Evolutionary conservation across 2,329 filamentous ascomycete genomes (phyloP).

Genomic region (Alternaria arborescens): DNA sequence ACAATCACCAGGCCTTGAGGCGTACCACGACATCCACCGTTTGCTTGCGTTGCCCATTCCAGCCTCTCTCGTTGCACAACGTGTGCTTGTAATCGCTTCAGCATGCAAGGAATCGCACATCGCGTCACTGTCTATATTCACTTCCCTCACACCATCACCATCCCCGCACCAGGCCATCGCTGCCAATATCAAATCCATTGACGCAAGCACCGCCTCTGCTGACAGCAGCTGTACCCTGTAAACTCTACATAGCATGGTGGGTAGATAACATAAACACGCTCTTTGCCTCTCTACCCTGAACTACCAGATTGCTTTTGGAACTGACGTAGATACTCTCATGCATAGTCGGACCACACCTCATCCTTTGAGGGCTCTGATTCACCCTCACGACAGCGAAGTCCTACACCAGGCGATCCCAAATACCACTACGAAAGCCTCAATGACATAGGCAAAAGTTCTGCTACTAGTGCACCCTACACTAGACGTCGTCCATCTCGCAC

Average conservation of each 20-base stretch:
- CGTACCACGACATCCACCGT: slow-evolving; percentile 25
- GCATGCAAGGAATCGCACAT: slow-evolving; percentile 49
- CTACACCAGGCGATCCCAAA: slow-evolving; percentile 23
- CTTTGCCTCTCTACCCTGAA: slow-evolving; percentile 14
- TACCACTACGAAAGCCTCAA: slow-evolving; percentile 26
- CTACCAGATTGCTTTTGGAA: slow-evolving; percentile 21
- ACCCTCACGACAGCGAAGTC: slow-evolving; percentile 31
- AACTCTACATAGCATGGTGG: slow-evolving; percentile 49
- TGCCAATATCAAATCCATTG: slow-evolving; percentile 48
- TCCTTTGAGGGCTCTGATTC: slow-evolving; percentile 32
- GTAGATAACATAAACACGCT: slow-evolving; percentile 40
- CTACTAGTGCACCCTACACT: slow-evolving; percentile 22
- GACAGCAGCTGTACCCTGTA: slow-evolving; percentile 33
- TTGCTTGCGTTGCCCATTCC: slow-evolving; percentile 38
- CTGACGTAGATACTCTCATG: slow-evolving; percentile 32
- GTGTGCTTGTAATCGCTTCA: slow-evolving; percentile 42
- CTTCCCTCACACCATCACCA: slow-evolving; percentile 28
- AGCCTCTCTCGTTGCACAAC: slow-evolving; percentile 46
- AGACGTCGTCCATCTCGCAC: slow-evolving; percentile 39
- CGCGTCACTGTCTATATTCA: slow-evolving; percentile 38
- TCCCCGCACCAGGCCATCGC: slow-evolving; percentile 30
- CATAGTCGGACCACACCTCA: slow-evolving; percentile 43
- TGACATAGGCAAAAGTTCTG: slow-evolving; percentile 12
- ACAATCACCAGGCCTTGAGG: slow-evolving; percentile 5
- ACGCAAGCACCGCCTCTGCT: slow-evolving; percentile 39